Evolutionary conservation across 2,329 filamentous ascomycete genomes (phyloP).

Genomic region (Colletotrichum filicis): DNA sequence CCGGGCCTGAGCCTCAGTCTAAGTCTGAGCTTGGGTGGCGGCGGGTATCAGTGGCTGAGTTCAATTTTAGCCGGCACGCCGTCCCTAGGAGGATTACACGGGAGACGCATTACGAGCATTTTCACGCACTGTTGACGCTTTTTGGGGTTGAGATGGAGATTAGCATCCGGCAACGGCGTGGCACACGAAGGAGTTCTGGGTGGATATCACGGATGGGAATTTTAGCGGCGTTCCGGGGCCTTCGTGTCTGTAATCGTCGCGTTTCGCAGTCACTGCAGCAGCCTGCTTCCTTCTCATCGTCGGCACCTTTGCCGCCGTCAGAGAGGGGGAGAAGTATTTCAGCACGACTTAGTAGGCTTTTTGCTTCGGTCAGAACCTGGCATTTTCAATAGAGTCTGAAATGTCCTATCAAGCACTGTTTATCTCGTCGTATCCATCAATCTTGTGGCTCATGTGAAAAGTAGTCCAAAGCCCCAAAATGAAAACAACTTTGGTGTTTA

Average conservation of each 20-base stretch:
- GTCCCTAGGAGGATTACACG: slow-evolving; percentile 3
- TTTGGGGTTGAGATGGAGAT: slow-evolving; percentile 33
- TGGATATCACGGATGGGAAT: slow-evolving; percentile 34
- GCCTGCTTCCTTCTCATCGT: background rate
- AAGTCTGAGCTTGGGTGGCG: background rate
- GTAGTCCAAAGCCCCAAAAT: slow-evolving; percentile 12
- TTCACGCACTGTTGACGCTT: slow-evolving; percentile 27
- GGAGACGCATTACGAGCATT: slow-evolving; percentile 27
- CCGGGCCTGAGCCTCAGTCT: slow-evolving; percentile 20
- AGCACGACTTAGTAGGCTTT: slow-evolving; percentile 33
- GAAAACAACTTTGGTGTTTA: background rate
- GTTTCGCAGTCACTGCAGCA: slow-evolving; percentile 17
- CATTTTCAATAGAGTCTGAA: slow-evolving; percentile 30
- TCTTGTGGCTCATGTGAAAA: background rate
- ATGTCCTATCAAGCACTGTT: slow-evolving; percentile 18
- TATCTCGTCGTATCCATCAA: background rate
- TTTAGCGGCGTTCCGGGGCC: slow-evolving; percentile 34
- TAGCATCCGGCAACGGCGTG: slow-evolving; percentile 36
- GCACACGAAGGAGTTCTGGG: slow-evolving; percentile 33
- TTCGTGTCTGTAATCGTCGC: slow-evolving; percentile 27
- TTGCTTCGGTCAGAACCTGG: slow-evolving; percentile 27
- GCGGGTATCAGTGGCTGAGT: background rate
- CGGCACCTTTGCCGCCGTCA: background rate
- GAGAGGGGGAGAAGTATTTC: slow-evolving; percentile 15
- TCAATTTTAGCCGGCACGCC: background rate